Evolutionary conservation across 2,329 filamentous ascomycete genomes (phyloP).

Genomic region (Magnaporthiopsis rhizophila): DNA sequence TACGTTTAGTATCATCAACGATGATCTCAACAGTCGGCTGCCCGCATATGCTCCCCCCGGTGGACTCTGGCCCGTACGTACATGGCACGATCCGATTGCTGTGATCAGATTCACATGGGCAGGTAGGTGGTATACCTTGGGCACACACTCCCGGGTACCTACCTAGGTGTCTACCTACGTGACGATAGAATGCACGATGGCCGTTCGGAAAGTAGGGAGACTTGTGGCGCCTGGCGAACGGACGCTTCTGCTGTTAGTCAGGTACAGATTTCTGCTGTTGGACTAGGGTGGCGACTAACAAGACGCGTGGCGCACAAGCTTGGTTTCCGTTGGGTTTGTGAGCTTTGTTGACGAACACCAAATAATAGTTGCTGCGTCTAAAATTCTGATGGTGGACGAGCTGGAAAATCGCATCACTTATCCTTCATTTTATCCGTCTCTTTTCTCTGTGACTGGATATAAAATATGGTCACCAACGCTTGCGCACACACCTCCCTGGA

Average conservation of each 20-base stretch:
- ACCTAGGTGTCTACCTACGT: no score
- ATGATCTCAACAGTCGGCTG: background rate
- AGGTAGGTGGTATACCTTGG: background rate
- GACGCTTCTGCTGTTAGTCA: background rate
- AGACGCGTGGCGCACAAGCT: background rate
- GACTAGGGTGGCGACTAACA: background rate
- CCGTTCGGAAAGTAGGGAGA: background rate
- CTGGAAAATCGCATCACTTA: no score
- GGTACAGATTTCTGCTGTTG: background rate
- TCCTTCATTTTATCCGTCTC: background rate
- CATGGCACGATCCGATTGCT: background rate
- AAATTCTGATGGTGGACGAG: no score
- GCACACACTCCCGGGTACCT: no score
- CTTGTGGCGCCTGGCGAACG: slow-evolving; percentile 1
- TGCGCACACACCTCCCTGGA: no score
- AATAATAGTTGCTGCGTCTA: no score
- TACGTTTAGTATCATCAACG: background rate
- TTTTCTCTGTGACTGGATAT: background rate
- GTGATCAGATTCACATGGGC: no score
- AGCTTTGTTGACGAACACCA: background rate
- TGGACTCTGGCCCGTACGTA: no score
- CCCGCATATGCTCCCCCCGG: background rate
- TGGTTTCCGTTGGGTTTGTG: background rate
- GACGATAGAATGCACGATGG: background rate
- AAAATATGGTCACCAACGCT: background rate